Conservation (phyloP, 148 eudicot species). For the Euryodendron excelsum region DNA sequence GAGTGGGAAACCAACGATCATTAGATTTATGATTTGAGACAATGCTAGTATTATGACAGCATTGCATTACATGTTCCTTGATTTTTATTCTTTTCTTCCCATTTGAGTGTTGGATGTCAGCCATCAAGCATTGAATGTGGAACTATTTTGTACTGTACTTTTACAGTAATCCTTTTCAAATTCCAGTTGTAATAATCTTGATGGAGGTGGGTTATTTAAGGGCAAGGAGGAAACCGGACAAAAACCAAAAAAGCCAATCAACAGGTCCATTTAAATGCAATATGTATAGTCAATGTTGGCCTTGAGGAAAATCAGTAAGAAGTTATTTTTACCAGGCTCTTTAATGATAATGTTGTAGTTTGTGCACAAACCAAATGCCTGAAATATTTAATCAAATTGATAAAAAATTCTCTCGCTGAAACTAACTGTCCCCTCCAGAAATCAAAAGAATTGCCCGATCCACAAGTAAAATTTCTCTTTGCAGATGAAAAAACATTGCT, state of each 20-base stretch:
- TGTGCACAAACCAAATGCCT: background rate
- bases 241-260: background rate
- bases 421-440: no score
- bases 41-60: background rate
- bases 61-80: background rate
- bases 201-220: background rate
- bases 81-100: background rate
- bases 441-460: no score
- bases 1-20: background rate
- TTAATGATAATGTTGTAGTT: background rate
- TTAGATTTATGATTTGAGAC: background rate
- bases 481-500: no score
- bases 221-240: no score
- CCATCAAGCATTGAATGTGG: background rate
- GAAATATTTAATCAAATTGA: no score
- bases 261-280: background rate
- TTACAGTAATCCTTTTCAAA: background rate
- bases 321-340: background rate
- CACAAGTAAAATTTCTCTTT: no score
- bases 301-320: background rate
- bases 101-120: background rate
- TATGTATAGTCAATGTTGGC: background rate
- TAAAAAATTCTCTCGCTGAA: no score
- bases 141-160: background rate
- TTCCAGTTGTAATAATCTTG: background rate